phyloP scores from a whole-genome alignment of 176 grass and related monocot species.

The Paspalum notatum region DNA sequence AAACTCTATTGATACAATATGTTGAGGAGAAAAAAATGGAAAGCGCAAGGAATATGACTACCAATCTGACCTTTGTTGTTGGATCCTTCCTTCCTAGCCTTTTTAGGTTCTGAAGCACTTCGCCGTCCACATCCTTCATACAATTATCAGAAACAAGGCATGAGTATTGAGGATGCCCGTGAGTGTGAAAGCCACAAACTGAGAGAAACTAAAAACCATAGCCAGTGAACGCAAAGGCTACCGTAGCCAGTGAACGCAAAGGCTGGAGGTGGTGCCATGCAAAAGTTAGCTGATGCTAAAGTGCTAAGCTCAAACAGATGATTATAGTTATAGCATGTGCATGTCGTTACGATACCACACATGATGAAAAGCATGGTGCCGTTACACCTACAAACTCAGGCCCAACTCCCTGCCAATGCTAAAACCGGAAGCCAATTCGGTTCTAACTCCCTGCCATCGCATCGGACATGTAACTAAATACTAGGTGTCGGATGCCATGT shows the following conservation, averaged over 20 bases:
- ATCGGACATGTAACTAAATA: background rate
- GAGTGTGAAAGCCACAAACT: background rate
- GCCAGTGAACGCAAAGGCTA: too few relatives aligned
- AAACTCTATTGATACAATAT: background rate
- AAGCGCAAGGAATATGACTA: background rate
- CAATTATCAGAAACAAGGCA: constrained; percentile 15
- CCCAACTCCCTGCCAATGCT: background rate
- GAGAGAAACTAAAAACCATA: constrained; percentile 20
- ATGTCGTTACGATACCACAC: background rate
- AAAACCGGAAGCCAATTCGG: background rate
- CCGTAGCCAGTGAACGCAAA: too few relatives aligned
- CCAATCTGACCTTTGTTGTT: constrained; percentile 78
- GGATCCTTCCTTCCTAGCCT: constrained; percentile 92
- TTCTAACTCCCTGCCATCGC: background rate
- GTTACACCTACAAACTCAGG: background rate
- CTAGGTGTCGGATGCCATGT: background rate
- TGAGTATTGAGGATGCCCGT: background rate
- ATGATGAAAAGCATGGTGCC: background rate
- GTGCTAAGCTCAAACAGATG: background rate
- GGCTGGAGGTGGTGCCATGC: background rate
- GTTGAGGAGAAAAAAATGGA: background rate
- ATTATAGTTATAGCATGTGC: background rate
- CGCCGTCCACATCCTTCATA: constrained; percentile 75
- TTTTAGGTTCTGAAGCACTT: constrained; percentile 82
- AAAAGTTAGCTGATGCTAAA: background rate